These are phyloP conservation scores for Candida maltosa DNA, from an alignment of 805 yeast species.

Conservation along the genomic window DNA sequence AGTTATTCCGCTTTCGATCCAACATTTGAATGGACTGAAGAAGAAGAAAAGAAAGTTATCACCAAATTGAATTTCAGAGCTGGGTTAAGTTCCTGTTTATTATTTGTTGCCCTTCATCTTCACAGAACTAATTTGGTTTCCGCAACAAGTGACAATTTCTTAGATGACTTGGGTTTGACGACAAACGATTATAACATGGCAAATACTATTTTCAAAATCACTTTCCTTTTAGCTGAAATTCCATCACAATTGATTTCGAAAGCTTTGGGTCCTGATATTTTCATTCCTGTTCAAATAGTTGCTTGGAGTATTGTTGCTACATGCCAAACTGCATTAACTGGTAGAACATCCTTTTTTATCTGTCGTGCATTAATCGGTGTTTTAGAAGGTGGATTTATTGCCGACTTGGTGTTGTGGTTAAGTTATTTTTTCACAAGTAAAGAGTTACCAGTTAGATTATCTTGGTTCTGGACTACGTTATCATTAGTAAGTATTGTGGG, in stretches of 20 bases:
- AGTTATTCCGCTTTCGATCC: conserved; percentile 58
- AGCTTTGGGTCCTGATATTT: conserved; percentile 56
- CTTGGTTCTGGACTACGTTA: conserved; percentile 37
- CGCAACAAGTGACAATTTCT: conserved; percentile 55
- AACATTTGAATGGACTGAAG: conserved; percentile 48
- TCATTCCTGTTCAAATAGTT: conserved; percentile 57
- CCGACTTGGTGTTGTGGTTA: conserved; percentile 60
- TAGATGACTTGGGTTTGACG: conserved; percentile 47
- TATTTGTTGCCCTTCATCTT: conserved; percentile 57
- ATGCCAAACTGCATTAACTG: conserved; percentile 34
- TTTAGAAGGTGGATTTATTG: conserved; percentile 67
- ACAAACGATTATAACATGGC: conserved; percentile 63
- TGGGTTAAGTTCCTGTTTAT: conserved; percentile 53
- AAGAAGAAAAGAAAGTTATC: conserved; percentile 48
- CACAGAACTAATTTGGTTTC: conserved; percentile 57
- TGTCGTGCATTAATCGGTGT: conserved; percentile 53
- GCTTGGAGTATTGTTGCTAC: conserved; percentile 57
- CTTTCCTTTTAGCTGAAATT: conserved; percentile 55
- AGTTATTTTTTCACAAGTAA: conserved; percentile 60
- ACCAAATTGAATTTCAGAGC: conserved; percentile 55
- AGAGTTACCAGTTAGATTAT: conserved; percentile 56
- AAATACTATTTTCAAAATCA: conserved; percentile 48
- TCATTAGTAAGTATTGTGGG: conserved; percentile 18
- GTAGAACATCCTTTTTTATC: conserved; percentile 39
- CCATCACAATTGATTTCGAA: conserved; percentile 67